Base-by-base conservation (phyloP, 2,329 filamentous ascomycete genomes). In the Fragosphaeria purpurea region DNA sequence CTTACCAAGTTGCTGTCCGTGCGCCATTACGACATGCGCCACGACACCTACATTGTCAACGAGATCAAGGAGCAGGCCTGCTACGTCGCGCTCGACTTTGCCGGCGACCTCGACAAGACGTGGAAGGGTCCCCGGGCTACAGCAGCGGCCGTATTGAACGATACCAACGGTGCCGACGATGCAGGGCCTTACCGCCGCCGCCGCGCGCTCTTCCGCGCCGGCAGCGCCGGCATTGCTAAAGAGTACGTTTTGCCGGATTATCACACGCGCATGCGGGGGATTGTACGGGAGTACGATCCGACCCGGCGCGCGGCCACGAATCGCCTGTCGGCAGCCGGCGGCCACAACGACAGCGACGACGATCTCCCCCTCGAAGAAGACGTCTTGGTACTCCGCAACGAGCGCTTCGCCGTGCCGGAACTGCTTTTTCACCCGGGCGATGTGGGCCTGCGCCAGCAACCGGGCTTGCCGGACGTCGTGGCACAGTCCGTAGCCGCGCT, bases 221-320 rank as follows among this genome's bases (percentile, higher is more conserved):
- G 75, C 11, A 52, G 54, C 48, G 76, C 64, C 10, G 78, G 77
- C 5, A 80, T 96, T 37, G 85, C 89, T 6, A 83, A 90, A 51
- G 91, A 98, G 63, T 98, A 96, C 62, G 83, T 97, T 22, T 74
- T 98, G 2, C 93, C 93, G 0, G 90, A 98, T 64, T 85, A 80
- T 54, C 77, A 82, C 57, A 68, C 71, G 1, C 67, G 73, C 4
- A 67, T 67, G 4, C 71, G 83, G 44, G 91, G 91, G 1, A 76
- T 85, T 47, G 72, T 89, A 34, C 77, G 86, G 49, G 85, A 89
- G 4, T 88, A 91, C 60, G 88, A 95, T 60, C 79, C 87, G 1
- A 69, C 76, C 0, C 69, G 75, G 34, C 76, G 82, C 41, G 76
- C 79, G 11, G 38, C 50, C 30, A 38, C 40, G 7, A 9, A 35